Base-by-base conservation (phyloP, 2,329 filamentous ascomycete species). In the Parasarocladium wereldwijsianum region DNA sequence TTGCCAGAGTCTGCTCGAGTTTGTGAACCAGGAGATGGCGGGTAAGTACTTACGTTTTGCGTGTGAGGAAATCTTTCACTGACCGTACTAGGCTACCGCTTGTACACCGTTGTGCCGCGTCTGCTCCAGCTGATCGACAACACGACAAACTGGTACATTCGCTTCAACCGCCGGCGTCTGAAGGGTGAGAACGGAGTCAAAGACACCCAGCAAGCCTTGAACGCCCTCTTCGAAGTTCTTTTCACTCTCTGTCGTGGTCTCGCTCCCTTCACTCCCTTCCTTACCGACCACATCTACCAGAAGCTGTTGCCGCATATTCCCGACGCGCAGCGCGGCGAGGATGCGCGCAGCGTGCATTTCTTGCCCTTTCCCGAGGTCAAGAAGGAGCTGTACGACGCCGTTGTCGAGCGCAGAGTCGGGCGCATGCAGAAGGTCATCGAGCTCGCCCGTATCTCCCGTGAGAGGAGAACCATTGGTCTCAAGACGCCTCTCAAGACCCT, bases 91-190 rank as follows among this genome's bases (percentile, higher is more conserved):
- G 76, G 60, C 6, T 84, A 84, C 50, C 76, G 80, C 23, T 57
- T 86, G 20, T 96, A 94, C 55, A 96, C 86, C 2, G 87, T 96
- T 25, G 85, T 93, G 25, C 86, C 86, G 6, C 70, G 81, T 38
- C 59, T 96, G 36, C 66, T 93, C 12, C 69, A 68, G 34, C 68
- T 93, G 45, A 92, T 94, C 40, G 87, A 94, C 46, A 85, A 92
- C 55, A 85, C 82, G 4, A 94, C 86, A n/a, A 96, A 96, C 56
- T 94, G 86, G 86, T 94, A 94, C 57, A 94, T 94, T 51, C 72
- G 85, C 36, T 92, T 93, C 62, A 94, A 94, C 62, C 71, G 86
- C 32, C 81, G 81, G 52, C 74, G 86, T 32, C 64, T 93, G 40
- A 94, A 93, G 71, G 86, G 86, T 24, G 85, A 92, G 49, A 75